Evolutionary conservation across 2,329 filamentous ascomycete genomes (phyloP).

Genomic region (Fusarium torulosum): DNA sequence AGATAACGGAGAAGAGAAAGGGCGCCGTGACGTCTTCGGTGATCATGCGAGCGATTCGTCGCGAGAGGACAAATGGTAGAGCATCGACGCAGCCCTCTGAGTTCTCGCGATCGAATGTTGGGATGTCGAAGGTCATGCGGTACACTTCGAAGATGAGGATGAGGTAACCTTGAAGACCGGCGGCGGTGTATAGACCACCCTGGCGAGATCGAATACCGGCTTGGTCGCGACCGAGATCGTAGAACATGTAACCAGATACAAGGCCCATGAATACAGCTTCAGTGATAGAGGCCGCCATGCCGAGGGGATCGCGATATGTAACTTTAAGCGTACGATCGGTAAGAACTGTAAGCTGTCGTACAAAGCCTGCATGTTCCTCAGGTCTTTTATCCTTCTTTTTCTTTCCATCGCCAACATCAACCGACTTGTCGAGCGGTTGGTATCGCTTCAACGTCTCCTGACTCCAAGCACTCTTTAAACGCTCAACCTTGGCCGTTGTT

Average conservation of each 20-base stretch:
- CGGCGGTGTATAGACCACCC: conserved; percentile 78
- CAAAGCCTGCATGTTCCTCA: conserved; percentile 66
- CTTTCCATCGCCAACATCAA: conserved; percentile 20
- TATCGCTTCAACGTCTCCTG: conserved; percentile 52
- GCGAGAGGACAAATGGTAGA: conserved; percentile 76
- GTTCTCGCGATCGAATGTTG: conserved; percentile 80
- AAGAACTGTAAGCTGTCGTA: conserved; percentile 73
- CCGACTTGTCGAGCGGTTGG: conserved; percentile 30
- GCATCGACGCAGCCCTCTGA: conserved; percentile 79
- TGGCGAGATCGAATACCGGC: conserved; percentile 80
- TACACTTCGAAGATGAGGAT: conserved; percentile 83
- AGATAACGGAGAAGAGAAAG: conserved; percentile 76
- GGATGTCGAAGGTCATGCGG: conserved; percentile 79
- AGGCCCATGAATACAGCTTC: conserved; percentile 79
- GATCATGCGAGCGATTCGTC: conserved; percentile 75
- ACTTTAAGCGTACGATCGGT: conserved; percentile 77
- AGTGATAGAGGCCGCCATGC: conserved; percentile 76
- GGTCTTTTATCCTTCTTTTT: conserved; percentile 38
- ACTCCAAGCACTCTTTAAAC: conserved; percentile 71
- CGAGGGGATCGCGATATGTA: conserved; percentile 82
- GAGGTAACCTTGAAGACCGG: conserved; percentile 80
- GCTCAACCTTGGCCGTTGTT: conserved; percentile 70
- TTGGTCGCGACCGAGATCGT: conserved; percentile 72
- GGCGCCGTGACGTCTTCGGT: conserved; percentile 81
- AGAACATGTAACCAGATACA: conserved; percentile 80